Evolutionary conservation across 2,329 filamentous ascomycete species (phyloP).

Genomic region (Fusarium lyarnte): DNA sequence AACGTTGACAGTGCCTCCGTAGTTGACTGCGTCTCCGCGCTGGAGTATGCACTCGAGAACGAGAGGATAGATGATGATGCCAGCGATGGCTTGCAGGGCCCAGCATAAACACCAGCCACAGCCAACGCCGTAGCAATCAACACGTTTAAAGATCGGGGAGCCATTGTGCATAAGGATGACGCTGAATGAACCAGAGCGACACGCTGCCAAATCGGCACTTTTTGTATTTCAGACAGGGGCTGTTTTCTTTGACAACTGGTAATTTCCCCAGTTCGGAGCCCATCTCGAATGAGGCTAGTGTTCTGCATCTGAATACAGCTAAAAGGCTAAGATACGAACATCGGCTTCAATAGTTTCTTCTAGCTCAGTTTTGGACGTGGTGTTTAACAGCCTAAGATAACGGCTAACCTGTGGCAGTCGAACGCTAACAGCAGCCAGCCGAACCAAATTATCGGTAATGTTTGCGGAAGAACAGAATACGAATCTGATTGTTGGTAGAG

Average conservation of each 20-base stretch:
- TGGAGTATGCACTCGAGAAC: not conserved
- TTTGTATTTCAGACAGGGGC: not conserved
- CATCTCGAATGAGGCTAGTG: not conserved
- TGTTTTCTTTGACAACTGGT: not conserved
- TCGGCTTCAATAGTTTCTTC: not conserved
- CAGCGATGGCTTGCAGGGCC: not conserved
- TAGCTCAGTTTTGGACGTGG: not conserved
- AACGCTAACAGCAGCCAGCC: not conserved
- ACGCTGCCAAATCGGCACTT: not conserved
- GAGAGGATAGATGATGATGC: not conserved
- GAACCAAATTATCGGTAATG: not conserved
- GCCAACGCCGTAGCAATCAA: not conserved
- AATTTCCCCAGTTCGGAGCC: not conserved
- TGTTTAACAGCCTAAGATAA: not conserved
- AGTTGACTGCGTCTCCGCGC: not conserved
- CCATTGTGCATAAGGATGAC: not conserved
- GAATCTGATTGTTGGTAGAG: too few relatives aligned
- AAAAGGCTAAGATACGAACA: not conserved
- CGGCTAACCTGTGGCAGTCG: not conserved
- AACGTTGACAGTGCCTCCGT: not conserved
- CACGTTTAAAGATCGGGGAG: not conserved
- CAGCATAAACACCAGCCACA: not conserved
- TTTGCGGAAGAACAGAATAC: not conserved
- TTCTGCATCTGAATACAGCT: not conserved
- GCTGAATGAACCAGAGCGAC: not conserved